Evolutionary conservation across 352 stramenopile genomes (phyloP).

Genomic region (Phytophthora macrochlamydospora): DNA sequence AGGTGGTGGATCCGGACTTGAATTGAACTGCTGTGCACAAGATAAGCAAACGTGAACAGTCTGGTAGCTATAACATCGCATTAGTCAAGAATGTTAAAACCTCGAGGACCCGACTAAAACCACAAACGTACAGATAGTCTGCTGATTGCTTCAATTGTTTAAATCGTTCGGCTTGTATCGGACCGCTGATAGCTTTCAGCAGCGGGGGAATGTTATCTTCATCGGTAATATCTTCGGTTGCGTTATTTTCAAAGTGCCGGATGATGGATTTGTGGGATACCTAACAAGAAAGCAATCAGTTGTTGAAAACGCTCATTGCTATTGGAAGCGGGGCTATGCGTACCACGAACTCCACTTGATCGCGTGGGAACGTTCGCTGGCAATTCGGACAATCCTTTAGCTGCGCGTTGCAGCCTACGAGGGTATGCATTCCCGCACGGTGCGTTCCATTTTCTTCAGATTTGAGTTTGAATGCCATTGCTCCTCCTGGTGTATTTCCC

Average conservation of each 20-base stretch:
- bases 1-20: constrained; percentile 2
- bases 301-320: background rate
- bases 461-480: background rate
- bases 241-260: constrained; percentile 31
- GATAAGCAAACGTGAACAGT: constrained; percentile 46
- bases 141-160: constrained; percentile 47
- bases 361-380: constrained; percentile 38
- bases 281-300: constrained; percentile 17
- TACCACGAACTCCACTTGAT: constrained; percentile 55
- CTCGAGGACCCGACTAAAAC: background rate
- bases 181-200: constrained; percentile 37
- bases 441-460: constrained; percentile 3
- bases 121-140: constrained; percentile 42
- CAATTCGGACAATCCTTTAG: constrained; percentile 51
- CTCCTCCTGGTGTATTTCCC: constrained; percentile 6
- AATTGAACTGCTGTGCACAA: constrained; percentile 39
- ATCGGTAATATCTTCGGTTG: constrained; percentile 16
- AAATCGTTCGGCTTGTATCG: constrained; percentile 40
- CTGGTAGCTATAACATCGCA: constrained; percentile 36
- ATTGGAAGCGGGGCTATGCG: background rate
- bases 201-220: constrained; percentile 29
- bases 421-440: constrained; percentile 9
- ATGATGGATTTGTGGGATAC: constrained; percentile 55
- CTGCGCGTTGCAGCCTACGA: constrained; percentile 36
- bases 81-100: too few relatives aligned